Base-by-base conservation (phyloP, 208 protist genomes). In the Strigomonas culicis region DNA sequence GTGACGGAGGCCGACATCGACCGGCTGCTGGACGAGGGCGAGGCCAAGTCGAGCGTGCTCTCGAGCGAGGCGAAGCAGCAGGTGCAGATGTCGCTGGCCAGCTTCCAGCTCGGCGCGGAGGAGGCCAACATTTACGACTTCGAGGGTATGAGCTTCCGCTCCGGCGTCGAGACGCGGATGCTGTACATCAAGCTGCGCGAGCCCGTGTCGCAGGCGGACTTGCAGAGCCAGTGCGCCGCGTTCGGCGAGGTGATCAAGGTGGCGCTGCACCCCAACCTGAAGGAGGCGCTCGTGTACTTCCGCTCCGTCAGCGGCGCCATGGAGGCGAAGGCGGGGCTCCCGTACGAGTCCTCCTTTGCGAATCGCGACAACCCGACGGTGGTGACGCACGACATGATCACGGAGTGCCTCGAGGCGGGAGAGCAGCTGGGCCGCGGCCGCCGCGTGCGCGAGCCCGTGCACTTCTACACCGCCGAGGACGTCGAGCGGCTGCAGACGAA, bases 1-100 rank as follows among this genome's bases (percentile, higher is more conserved):
- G 70, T 99, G 39, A 98, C 90, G 0, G 97, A 99, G 72, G 97
- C 97, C n/a, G 98, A 99, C 68, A 98, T 99, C 74, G 98, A 99
- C 69, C 70, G 68, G 13, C 96, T 99, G 34, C 89, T 99, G 24
- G 68, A 84, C 25, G 75, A 82, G 8, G 97, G 97, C 34, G 94
- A 98, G 63, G 56, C 84, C 3, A 88, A 92, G 58, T 93, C 92
- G 1, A 79, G 72, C 34, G 65, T 96, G 56, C 71, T 99, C 4
- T 84, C 78, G 3, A 76, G 60, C 21, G 91, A 98, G 53, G 68
- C 94, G 2, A 84, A 93, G 62, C 71, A 94, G 59, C 82, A 88
- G 46, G 74, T 88, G n/a, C 75, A 95, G 65, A 90, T 90, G 74
- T 92, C 90, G 27, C 79, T 99, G 21, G 73, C 95, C 0, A 98